phyloP scores from a whole-genome alignment of 2,329 filamentous ascomycete species.

The Phaeosphaeriaceae sp. region DNA sequence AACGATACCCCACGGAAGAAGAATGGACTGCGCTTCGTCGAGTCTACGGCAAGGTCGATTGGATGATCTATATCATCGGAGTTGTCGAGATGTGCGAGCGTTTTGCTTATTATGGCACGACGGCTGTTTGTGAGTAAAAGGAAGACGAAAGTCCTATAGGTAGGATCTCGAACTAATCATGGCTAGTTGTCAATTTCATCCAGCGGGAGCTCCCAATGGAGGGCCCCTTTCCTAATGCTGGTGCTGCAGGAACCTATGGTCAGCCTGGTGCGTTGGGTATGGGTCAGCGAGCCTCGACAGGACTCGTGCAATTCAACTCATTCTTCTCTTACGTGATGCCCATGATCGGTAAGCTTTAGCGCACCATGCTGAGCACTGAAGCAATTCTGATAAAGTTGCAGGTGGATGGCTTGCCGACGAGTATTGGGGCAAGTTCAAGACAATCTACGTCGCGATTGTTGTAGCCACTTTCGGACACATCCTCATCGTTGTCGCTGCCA shows the following conservation, averaged over 20 bases:
- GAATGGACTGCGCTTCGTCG: slow-evolving; percentile 38
- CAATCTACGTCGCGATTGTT: slow-evolving; percentile 61
- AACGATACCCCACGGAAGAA: slow-evolving; percentile 35
- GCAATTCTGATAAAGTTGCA: slow-evolving; percentile 54
- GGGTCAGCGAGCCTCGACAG: slow-evolving; percentile 1
- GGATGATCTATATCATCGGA: slow-evolving; percentile 39
- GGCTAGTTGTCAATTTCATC: slow-evolving; percentile 40
- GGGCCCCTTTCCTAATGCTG: slow-evolving; percentile 58
- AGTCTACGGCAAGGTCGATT: slow-evolving; percentile 39
- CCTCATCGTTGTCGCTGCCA: slow-evolving; percentile 60
- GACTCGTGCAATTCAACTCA: slow-evolving; percentile 1
- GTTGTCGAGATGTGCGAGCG: slow-evolving; percentile 41
- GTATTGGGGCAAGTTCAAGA: slow-evolving; percentile 66
- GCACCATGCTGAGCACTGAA: background rate
- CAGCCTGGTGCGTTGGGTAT: slow-evolving; percentile 38
- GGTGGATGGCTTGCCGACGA: slow-evolving; percentile 66
- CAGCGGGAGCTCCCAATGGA: slow-evolving; percentile 56
- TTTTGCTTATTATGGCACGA: slow-evolving; percentile 42
- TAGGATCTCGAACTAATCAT: slow-evolving; percentile 9
- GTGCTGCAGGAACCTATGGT: slow-evolving; percentile 42
- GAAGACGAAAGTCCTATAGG: no score
- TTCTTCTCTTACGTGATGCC: slow-evolving; percentile 26
- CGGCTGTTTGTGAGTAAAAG: slow-evolving; percentile 28
- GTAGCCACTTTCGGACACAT: slow-evolving; percentile 65
- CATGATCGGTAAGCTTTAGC: slow-evolving; percentile 25